Conservation (phyloP, 148 eudicot genomes). For the Silene uniflora region DNA sequence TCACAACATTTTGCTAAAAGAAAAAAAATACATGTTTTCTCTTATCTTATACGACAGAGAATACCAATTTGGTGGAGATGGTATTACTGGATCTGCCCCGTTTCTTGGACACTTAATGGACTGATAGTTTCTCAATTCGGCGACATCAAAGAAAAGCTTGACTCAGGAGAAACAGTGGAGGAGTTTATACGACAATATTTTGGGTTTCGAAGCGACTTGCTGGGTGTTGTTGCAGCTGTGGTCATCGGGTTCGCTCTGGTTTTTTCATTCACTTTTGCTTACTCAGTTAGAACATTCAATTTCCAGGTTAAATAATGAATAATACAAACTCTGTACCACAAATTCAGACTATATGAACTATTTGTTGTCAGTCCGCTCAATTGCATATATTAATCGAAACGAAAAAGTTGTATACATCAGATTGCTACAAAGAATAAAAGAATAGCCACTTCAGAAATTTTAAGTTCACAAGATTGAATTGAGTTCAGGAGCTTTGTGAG, state of each 20-base stretch:
- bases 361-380: no score
- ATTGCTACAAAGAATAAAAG: constrained; percentile 15
- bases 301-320: constrained; percentile 27
- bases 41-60: constrained; percentile 20
- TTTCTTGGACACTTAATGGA: constrained; percentile 37
- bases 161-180: constrained; percentile 20
- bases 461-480: background rate
- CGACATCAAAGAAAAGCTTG: constrained; percentile 16
- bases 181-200: constrained; percentile 23
- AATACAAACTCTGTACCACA: background rate
- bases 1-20: no score
- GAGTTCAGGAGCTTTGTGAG: constrained; percentile 10
- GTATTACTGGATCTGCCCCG: constrained; percentile 33
- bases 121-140: constrained; percentile 33
- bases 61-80: constrained; percentile 41
- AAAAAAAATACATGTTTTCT: no score
- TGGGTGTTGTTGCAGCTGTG: constrained; percentile 28
- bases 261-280: constrained; percentile 24
- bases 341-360: no score
- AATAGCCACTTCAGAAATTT: background rate
- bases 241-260: constrained; percentile 19
- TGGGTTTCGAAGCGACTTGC: constrained; percentile 30
- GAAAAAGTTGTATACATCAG: no score
- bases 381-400: no score
- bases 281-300: constrained; percentile 23